Percentiles rank a stretch among this genome's conserved stretches.
Evolutionary conservation across 306 rosid species (phyloP).

Genomic region (Vachellia pachyceras): DNA sequence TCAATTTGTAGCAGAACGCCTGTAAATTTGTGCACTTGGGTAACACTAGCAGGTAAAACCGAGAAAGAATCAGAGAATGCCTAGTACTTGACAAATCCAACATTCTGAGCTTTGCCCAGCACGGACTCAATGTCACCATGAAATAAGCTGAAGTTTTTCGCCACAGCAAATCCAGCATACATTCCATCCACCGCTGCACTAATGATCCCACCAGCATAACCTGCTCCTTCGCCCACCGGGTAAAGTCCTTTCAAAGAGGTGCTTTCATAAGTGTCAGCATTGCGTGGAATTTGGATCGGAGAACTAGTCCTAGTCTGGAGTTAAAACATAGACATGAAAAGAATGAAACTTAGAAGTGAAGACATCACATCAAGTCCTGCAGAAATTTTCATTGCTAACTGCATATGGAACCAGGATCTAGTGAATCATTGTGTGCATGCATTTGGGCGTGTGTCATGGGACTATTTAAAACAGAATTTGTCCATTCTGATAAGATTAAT

Average conservation of each 20-base stretch:
- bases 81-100: conserved; percentile 76
- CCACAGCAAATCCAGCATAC: conserved; percentile 88
- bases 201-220: conserved; percentile 97
- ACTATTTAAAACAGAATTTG: not conserved
- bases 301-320: conserved; percentile 96
- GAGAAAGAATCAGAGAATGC: conserved; percentile 27
- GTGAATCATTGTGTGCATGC: not conserved
- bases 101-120: conserved; percentile 75
- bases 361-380: not conserved
- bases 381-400: conserved; percentile 1
- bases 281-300: conserved; percentile 84
- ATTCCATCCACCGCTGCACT: conserved; percentile 98
- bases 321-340: conserved; percentile 29
- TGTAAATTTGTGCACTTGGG: conserved; percentile 19
- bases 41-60: conserved; percentile 28
- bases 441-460: not conserved
- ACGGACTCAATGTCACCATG: conserved; percentile 68
- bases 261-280: conserved; percentile 74
- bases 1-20: conserved; percentile 30
- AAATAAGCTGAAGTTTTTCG: conserved; percentile 61
- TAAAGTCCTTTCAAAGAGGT: conserved; percentile 79
- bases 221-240: conserved; percentile 98
- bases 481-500: not conserved
- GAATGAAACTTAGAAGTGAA: conserved; percentile 25
- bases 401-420: conserved; percentile 15